These are phyloP conservation scores for Smallanthus sonchifolius DNA, from an alignment of 129 eudicot genomes.

Conservation along the genomic window DNA sequence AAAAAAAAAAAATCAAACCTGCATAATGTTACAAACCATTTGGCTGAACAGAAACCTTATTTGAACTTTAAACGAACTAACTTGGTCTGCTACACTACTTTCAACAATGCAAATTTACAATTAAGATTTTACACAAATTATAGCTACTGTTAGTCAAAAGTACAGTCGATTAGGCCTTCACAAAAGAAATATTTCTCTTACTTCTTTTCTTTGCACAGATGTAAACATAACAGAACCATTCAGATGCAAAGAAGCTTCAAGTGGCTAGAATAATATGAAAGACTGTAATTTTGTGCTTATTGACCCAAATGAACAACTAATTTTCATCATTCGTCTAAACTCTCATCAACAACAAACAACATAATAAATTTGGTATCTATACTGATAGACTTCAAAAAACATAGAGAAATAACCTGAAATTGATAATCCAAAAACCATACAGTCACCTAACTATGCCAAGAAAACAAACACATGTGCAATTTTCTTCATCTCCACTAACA, in stretches of 20 bases:
- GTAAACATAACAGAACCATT: not conserved
- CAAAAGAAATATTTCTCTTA: not conserved
- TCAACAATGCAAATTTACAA: not conserved
- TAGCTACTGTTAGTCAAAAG: not conserved
- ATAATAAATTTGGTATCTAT: not conserved
- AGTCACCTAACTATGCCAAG: slow-evolving; percentile 1
- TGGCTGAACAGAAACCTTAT: not conserved
- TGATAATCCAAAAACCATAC: not conserved
- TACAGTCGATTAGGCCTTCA: not conserved
- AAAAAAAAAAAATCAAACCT: not conserved
- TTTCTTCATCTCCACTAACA: slow-evolving; percentile 25
- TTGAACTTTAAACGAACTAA: not conserved
- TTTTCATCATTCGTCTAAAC: not conserved
- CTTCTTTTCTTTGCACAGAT: not conserved
- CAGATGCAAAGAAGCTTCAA: not conserved
- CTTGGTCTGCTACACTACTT: slow-evolving; percentile 2
- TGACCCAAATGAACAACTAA: not conserved
- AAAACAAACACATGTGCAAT: slow-evolving; percentile 12
- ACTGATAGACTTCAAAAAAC: not conserved
- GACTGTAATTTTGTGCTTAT: not conserved
- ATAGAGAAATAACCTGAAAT: not conserved
- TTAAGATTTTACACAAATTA: not conserved
- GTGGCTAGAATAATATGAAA: not conserved
- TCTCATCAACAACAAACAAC: slow-evolving; percentile 5
- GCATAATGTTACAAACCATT: not conserved